These are phyloP conservation scores for Penicillium tannophilum DNA, from an alignment of 495 filamentous ascomycete genomes.

Conservation along the genomic window DNA sequence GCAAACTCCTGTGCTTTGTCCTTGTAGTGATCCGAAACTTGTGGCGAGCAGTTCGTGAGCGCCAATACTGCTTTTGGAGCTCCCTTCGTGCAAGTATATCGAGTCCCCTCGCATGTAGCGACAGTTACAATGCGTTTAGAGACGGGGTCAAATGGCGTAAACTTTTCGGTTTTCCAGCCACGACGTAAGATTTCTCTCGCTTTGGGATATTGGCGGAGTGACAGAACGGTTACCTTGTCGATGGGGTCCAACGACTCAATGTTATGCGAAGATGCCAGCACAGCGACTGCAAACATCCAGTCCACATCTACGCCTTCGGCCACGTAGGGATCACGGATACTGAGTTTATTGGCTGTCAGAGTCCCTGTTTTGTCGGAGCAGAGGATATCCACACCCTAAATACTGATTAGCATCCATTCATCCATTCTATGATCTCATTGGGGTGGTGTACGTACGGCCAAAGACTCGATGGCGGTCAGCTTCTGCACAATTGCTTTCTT, in stretches of 20 bases:
- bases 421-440: neutral
- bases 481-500: constrained; percentile 98
- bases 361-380: constrained; percentile 92
- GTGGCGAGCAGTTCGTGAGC: constrained; percentile 61
- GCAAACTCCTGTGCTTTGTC: constrained; percentile 71
- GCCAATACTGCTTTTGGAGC: constrained; percentile 72
- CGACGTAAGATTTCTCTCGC: constrained; percentile 63
- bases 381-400: constrained; percentile 84
- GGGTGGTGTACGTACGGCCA: constrained; percentile 58
- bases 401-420: constrained; percentile 10
- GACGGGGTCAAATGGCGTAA: constrained; percentile 73
- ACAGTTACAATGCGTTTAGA: constrained; percentile 72
- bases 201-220: constrained; percentile 66
- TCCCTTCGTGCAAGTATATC: constrained; percentile 70
- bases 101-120: constrained; percentile 60
- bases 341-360: constrained; percentile 71
- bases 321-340: constrained; percentile 70
- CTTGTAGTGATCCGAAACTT: constrained; percentile 62
- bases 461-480: constrained; percentile 89
- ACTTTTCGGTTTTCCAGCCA: constrained; percentile 71
- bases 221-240: constrained; percentile 71
- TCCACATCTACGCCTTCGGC: constrained; percentile 70
- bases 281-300: constrained; percentile 77
- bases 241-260: constrained; percentile 72
- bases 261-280: constrained; percentile 72